Base-by-base conservation (phyloP, 176 grass and related monocot genomes). In the Alopecurus myosuroides region DNA sequence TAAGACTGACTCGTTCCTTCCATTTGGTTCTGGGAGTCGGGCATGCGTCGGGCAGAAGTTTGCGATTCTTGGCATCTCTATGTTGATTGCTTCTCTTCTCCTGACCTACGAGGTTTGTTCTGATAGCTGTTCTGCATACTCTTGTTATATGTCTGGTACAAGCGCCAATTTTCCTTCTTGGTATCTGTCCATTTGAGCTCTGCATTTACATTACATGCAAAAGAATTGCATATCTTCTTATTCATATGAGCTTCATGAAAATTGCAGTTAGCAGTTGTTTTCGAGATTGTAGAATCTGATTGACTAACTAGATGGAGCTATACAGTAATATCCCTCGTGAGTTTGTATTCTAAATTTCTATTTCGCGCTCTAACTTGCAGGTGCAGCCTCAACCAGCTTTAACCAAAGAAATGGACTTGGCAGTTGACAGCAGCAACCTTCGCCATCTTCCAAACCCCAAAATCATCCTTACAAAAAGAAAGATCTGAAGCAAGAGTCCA, bases 11-110 rank as follows among this genome's bases (percentile, higher is more conserved):
- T 85, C 94, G 57, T 88, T 99, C 81, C 88, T 96, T 91, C 81
- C 94, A 74, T 99, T 99, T 92, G 97, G 94, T 70, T 90, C 70
- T 82, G 94, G 94, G 51, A 88, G 83, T 77, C 91, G 92, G 75
- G 84, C 88, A 67, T 97, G 94, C 66, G 64, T 94, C 51, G 94
- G 94, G 6, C 87, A 97, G 86, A 99, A 85, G 76, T 97, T 89
- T 88, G 90, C 77, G 10, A 78, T 86, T 91, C 78, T 92, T 90
- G 90, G 81, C 22, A 94, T 92, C 85, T 84, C 94, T 22, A 78
- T 86, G 79, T 77, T 94, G 58, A 51, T 99, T 86, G 91, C 97
- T 36, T 84, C 70, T 76, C 74, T 96, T 51, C 86, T 99, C 77
- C 63, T 65, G 44, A 88, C 69, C 6, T 99, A 94, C 68, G 88